A percentile compares a stretch with the other conserved stretches of the same genome.
Evolutionary conservation across 73 alveolate genomes (phyloP).

Genomic region (Blepharisma stoltei): DNA sequence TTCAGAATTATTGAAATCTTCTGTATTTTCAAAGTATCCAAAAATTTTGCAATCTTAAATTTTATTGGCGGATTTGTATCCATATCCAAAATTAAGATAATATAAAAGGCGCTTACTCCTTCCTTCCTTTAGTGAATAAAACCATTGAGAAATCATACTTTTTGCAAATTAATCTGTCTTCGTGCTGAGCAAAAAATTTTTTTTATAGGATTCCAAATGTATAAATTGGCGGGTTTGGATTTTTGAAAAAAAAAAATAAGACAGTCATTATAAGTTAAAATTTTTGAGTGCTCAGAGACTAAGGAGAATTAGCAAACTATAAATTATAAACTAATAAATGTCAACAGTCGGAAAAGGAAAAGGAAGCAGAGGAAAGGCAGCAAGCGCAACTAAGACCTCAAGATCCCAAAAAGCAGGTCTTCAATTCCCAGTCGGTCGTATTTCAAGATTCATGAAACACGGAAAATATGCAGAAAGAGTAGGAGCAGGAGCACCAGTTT

Average conservation of each 20-base stretch:
- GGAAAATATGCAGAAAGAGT: conserved; percentile 80
- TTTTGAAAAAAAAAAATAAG: too few species aligned
- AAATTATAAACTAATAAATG: neutral
- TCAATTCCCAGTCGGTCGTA: conserved; percentile 82
- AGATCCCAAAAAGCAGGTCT: conserved; percentile 69
- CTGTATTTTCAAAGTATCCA: neutral
- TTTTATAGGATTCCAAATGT: too few species aligned
- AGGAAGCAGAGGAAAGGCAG: conserved; percentile 33
- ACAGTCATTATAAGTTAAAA: too few species aligned
- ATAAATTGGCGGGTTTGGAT: too few species aligned
- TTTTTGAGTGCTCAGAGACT: too few species aligned
- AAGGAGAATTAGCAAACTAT: too few species aligned
- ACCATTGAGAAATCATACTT: too few species aligned
- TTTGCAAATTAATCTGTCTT: too few species aligned
- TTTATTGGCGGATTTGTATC: conserved; percentile 18
- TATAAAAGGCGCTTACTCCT: too few species aligned
- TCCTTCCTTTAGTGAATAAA: too few species aligned
- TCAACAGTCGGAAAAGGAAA: conserved; percentile 32
- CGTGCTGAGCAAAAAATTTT: too few species aligned
- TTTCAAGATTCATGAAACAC: conserved; percentile 62
- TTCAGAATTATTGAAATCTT: too few species aligned
- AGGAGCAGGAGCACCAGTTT: conserved; percentile 83
- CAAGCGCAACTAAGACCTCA: conserved; percentile 34
- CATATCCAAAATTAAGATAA: neutral
- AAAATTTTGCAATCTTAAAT: neutral